Base-by-base conservation (phyloP, 2,329 filamentous ascomycete species). In the Aureobasidium pullulans region DNA sequence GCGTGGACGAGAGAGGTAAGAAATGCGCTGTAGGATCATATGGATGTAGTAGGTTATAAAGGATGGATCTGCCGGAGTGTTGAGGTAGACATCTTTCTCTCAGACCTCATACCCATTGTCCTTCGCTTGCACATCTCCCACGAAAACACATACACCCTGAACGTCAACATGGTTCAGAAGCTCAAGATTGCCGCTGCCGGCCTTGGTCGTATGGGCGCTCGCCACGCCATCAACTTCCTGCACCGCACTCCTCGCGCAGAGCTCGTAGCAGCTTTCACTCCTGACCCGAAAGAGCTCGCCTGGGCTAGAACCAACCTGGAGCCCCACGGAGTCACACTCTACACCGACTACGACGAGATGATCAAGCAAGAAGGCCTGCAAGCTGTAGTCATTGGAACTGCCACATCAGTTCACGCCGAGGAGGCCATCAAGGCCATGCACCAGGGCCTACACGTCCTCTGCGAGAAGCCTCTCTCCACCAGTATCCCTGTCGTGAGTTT, bases 171-270 rank as follows among this genome's bases (percentile, higher is more conserved):
- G 57, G 57, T 46, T 7, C 60, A 42, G 52, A 75, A 67, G 64
- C 68, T 79, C 59, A 71, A 75, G 63, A 69, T 81, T 62, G 79
- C 72, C 57, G 76, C 76, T 53, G 76, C 76, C 40, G 79, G 79
- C 48, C 76, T 81, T 50, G 79, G 79, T 34, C 77, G 79, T 63
- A 81, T 81, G 77, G 79, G 79, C 49, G 74, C 76, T 61, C 74
- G 78, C n/a, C 79, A 81, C 68, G 79, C 77, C 56, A 67, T 77
- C 48, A 79, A 78, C 63, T 75, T 80, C 60, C 69, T 79, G 50
- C 68, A 77, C 59, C 71, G 71, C 31, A 75, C 75, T 6, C 77
- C 77, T 29, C 73, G 76, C 43, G 78, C 79, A 43, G 68, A 79
- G 52, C 73, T 82, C 32, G 75, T 80, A 31, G 79, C 78, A 58